phyloP scores from a whole-genome alignment of 495 filamentous ascomycete genomes.

The Neurospora sp. region DNA sequence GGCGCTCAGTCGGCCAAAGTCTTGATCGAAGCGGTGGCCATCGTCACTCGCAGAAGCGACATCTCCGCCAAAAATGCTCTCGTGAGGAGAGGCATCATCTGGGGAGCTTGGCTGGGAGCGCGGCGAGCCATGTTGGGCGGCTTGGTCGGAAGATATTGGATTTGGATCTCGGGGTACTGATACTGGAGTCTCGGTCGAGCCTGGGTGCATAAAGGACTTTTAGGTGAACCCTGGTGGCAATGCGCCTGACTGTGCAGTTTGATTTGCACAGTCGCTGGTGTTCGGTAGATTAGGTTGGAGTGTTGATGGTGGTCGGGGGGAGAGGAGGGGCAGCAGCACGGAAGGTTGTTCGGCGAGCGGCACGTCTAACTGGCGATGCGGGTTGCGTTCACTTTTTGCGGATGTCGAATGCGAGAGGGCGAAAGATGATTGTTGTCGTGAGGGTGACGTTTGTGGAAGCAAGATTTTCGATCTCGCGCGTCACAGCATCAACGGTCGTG shows the following conservation, averaged over 20 bases:
- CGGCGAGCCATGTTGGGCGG: constrained; percentile 68
- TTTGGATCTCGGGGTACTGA: neutral
- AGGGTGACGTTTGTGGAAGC: constrained; percentile 7
- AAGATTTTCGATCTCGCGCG: neutral
- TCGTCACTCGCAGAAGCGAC: constrained; percentile 13
- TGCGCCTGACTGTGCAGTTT: constrained; percentile 56
- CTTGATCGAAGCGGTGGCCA: constrained; percentile 25
- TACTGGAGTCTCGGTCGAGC: constrained; percentile 51
- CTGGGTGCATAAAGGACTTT: constrained; percentile 81
- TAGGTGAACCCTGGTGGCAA: constrained; percentile 24
- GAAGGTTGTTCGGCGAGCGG: neutral
- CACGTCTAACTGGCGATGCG: neutral
- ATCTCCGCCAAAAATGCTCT: constrained; percentile 11
- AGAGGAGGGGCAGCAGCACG: neutral
- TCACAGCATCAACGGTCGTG: neutral
- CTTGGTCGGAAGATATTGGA: constrained; percentile 4
- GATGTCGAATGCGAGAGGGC: neutral
- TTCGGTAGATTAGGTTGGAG: neutral
- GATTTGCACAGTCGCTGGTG: constrained; percentile 25
- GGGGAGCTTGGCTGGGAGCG: constrained; percentile 38
- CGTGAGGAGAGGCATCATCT: constrained; percentile 20
- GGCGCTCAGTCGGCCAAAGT: constrained; percentile 34
- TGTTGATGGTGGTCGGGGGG: neutral
- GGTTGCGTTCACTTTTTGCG: neutral
- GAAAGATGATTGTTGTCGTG: neutral